Percentiles rank a stretch among this genome's conserved stretches.
phyloP scores from a whole-genome alignment of 2,329 filamentous ascomycete species.

The Penicillium paneum region DNA sequence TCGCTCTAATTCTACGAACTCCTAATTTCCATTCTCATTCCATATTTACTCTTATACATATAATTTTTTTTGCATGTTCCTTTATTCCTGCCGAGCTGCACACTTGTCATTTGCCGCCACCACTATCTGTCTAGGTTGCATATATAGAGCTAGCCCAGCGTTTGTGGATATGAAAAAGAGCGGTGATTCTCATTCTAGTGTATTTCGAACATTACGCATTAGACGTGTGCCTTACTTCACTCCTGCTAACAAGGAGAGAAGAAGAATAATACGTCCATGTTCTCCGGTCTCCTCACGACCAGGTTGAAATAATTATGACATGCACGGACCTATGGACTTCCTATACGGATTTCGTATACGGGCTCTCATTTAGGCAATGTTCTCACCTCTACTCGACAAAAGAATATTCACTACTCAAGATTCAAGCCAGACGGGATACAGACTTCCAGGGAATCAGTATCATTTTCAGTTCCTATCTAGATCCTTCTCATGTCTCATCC shows the following conservation, averaged over 20 bases:
- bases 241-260: neutral
- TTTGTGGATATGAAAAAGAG: constrained; percentile 13
- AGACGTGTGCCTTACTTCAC: neutral
- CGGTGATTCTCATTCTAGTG: neutral
- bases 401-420: too few relatives aligned
- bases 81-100: constrained; percentile 10
- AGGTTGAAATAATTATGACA: too few relatives aligned
- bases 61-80: constrained; percentile 9
- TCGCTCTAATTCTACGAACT: constrained; percentile 14
- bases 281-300: too few relatives aligned
- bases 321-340: too few relatives aligned
- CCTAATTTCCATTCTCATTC: constrained; percentile 3
- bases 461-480: too few relatives aligned
- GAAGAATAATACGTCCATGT: too few relatives aligned
- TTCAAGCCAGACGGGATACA: too few relatives aligned
- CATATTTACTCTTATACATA: constrained; percentile 9
- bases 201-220: neutral
- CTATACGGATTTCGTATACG: too few relatives aligned
- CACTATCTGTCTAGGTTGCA: constrained; percentile 16
- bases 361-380: too few relatives aligned
- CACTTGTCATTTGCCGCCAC: constrained; percentile 12
- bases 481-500: too few relatives aligned
- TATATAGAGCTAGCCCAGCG: constrained; percentile 21
- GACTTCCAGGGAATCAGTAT: too few relatives aligned
- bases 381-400: too few relatives aligned